phyloP scores from a whole-genome alignment of 2,329 filamentous ascomycete genomes.

The Niveomyces coronatus region DNA sequence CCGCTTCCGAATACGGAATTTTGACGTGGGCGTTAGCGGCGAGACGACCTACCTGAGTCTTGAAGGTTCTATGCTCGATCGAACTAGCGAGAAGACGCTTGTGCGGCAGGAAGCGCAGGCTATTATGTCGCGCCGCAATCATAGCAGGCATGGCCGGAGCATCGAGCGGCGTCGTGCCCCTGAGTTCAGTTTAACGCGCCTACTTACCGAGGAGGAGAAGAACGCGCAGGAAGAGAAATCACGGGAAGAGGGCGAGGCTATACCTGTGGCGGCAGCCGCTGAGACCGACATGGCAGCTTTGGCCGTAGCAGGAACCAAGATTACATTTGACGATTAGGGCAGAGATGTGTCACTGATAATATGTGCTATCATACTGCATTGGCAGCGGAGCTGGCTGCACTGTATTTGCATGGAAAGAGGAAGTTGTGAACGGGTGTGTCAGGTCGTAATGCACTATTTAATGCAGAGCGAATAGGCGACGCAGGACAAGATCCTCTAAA shows the following conservation, averaged over 20 bases:
- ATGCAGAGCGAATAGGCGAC: too few relatives aligned
- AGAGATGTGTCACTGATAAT: too few relatives aligned
- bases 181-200: conserved; percentile 49
- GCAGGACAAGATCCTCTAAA: too few relatives aligned
- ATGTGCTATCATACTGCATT: too few relatives aligned
- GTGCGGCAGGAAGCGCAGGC: conserved; percentile 34
- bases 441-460: too few relatives aligned
- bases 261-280: conserved; percentile 2
- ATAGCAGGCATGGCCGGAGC: conserved; percentile 22
- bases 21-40: conserved; percentile 67
- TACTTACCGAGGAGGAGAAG: conserved; percentile 35
- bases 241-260: conserved; percentile 10
- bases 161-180: conserved; percentile 29
- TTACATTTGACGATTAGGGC: conserved; percentile 9
- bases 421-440: too few relatives aligned
- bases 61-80: conserved; percentile 73
- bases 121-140: conserved; percentile 24
- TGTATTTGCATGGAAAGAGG: too few relatives aligned
- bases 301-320: conserved; percentile 4
- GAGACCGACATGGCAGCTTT: background rate
- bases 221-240: conserved; percentile 28
- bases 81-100: conserved; percentile 53
- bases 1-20: conserved; percentile 71
- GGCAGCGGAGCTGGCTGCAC: background rate
- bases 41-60: conserved; percentile 74